Base-by-base conservation (phyloP, 73 alveolate species). In the Paramecium tetraurelia region DNA sequence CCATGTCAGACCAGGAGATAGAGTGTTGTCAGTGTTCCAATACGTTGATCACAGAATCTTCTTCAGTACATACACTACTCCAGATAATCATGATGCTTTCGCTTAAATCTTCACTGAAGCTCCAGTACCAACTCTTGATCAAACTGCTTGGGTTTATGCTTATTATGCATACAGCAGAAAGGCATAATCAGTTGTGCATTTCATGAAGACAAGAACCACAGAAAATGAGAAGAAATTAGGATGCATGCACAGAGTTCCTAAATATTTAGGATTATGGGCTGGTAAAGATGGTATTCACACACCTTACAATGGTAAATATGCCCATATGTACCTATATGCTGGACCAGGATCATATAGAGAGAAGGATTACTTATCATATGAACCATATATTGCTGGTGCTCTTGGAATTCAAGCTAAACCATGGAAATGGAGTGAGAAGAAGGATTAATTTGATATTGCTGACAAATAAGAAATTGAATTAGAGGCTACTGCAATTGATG, bases 221-320 rank as follows among this genome's bases (percentile, higher is more conserved):
- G 90, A 80, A 14, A 31, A 43, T n/a, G 90, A 80, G n/a, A 80
- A 80, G 72, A 80, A 80, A 46, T 31, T 80, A 44, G 70, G 75
- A 22, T 33, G 63, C 24, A 80, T 80, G 90, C 90, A 80, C 21
- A 80, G 90, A 80, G 70, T 80, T 44, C 90, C 90, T 31, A 44
- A 44, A 44, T 80, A 80, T 41, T 46, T 80, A 16, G 72, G 76
- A 80, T 80, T 80, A 46, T 80, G 43, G 46, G 46, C 57, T 5
- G 90, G 90, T 41, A 80, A 80, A 44, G 72, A 80, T 80, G 90
- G 90, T 27, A 80, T 80, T 35, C 90, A 80, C 7, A 80, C 90
- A 12, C 90, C 90, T 24, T 80, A 80, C 12, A 80, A 80, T 46
- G 90, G 90, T 31, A 80, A 48, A 46, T 80, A 31, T 22, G 90